Base-by-base conservation (phyloP, 2,329 filamentous ascomycete species). In the Cladosporium sp. region DNA sequence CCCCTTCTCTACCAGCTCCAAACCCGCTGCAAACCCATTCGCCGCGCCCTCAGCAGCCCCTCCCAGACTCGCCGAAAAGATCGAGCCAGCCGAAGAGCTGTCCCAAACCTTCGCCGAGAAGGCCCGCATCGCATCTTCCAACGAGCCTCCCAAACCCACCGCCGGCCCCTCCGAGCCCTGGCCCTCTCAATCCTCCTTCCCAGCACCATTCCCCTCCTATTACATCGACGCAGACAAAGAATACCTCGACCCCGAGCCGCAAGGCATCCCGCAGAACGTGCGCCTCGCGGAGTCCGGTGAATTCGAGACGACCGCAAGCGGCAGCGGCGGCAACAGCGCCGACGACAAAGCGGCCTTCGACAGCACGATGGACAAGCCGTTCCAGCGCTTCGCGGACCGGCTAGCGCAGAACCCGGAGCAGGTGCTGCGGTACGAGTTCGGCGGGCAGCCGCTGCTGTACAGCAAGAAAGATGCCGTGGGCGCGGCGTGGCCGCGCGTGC, bases 181-280 rank as follows among this genome's bases (percentile, higher is more conserved):
- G 91, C 92, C 92, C 0, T 66, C 78, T 10, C 72, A 76, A 37
- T 76, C 81, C 1, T 71, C 77, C 0, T 85, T 87, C 59, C 87
- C 89, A 0, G 56, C 75, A 1, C 76, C 89, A 0, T 97, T 91
- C 70, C 86, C 89, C 0, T 73, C 80, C 31, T 87, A 86, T 65
- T 88, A 89, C 73, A 77, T 85, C 46, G 93, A 97, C 61, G 92
- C 92, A 48, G 92, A 95, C 65, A 95, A 89, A 71, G 93, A 98
- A 70, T 87, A 86, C 3, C 80, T 97, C 22, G 88, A 89, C 56
- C 68, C 70, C 14, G 65, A 83, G 59, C 70, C 62, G 2, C 78
- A 79, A 0, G 70, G 71, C 31, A 77, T 79, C 41, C 77, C 72
- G 3, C 66, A 72, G 34, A 74, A 74, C 38, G 45, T 49, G 32